Percentiles rank a stretch among this genome's conserved stretches.
phyloP scores from a whole-genome alignment of 2,329 filamentous ascomycete species.

The Penicillium rolfsii region DNA sequence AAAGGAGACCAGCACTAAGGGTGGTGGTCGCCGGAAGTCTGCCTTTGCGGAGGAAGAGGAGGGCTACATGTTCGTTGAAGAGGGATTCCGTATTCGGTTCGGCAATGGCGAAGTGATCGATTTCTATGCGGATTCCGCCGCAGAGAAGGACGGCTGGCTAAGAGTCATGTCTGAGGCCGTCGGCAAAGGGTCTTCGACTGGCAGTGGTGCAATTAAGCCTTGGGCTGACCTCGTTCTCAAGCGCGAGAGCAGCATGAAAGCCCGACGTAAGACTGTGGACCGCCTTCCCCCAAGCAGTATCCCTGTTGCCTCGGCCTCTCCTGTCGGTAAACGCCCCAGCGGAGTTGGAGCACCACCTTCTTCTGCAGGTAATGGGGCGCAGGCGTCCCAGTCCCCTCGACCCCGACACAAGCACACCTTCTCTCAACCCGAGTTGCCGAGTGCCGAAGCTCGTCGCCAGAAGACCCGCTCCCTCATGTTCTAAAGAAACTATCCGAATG shows the following conservation, averaged over 20 bases:
- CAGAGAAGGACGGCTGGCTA: conserved; percentile 95
- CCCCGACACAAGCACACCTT: conserved; percentile 46
- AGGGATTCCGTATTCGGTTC: conserved; percentile 97
- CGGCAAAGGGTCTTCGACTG: conserved; percentile 56
- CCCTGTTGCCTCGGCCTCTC: conserved; percentile 27
- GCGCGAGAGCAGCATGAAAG: conserved; percentile 46
- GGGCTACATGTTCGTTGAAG: conserved; percentile 99
- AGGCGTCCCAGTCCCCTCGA: conserved; percentile 36
- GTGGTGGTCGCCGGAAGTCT: conserved; percentile 81
- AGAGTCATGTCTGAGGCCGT: conserved; percentile 74
- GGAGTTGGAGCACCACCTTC: conserved; percentile 23
- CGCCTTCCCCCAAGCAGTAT: conserved; percentile 27
- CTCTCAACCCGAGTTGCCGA: conserved; percentile 45
- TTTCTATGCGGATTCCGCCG: conserved; percentile 89
- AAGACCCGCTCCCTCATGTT: conserved; percentile 49
- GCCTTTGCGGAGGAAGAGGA: conserved; percentile 98
- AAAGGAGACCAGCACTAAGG: conserved; percentile 76
- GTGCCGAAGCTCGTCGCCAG: conserved; percentile 42
- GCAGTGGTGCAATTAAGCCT: conserved; percentile 53
- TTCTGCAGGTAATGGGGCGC: conserved; percentile 32
- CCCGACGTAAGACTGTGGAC: conserved; percentile 36
- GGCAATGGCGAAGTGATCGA: conserved; percentile 98
- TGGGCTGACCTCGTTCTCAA: conserved; percentile 66
- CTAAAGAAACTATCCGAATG: conserved; percentile 28
- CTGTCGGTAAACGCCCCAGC: conserved; percentile 31